Base-by-base conservation (phyloP, 2,329 filamentous ascomycete genomes). In the Ophiostoma ips region DNA sequence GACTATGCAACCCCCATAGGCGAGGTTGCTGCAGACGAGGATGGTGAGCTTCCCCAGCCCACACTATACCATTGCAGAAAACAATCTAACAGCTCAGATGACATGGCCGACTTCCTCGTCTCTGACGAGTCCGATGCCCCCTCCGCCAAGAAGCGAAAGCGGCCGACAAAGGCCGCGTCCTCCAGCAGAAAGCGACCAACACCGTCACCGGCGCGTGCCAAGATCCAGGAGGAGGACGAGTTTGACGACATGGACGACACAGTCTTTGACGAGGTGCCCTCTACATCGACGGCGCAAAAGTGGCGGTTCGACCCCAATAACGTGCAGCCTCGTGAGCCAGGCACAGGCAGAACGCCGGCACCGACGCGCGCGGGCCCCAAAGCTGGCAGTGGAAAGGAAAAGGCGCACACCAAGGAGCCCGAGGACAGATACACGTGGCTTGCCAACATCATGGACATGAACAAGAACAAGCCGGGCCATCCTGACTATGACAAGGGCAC, bases 401-500 rank as follows among this genome's bases (percentile, higher is more conserved):
- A 92, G 62, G 86, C 87, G 4, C 80, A 89, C 61, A 80, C 79
- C 30, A 84, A 77, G 35, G 88, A 95, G 43, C 88, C 89, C 1
- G 87, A 94, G 55, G 75, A 90, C 50, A 77, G 92, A 53, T 94
- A 98, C 61, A 68, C 85, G 12, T 98, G 92, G 92, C 75, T 98
- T 50, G 89, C 87, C 47, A 83, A 89, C 53, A 76, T 92, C 52
- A 71, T 76, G 57, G 92, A 98, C 63, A 87, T 87, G 46, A 88
- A 96, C 59, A 80, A 82, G 48, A 81, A 94, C 59, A 76, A 82
- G 0, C 77, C 78, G 0, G 82, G 77, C 10, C 80, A 95, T 63
- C 83, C 89, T 0, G 90, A 98, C 51, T 95, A 90, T 59, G 89
- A 98, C 59, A 87, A 87, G 9, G 77, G 87, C 18, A 94, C 88